Percentiles rank a stretch among this genome's conserved stretches.
Conservation (phyloP, 1,284 basidiomycete genomes). For the Coniferiporia weirii region DNA sequence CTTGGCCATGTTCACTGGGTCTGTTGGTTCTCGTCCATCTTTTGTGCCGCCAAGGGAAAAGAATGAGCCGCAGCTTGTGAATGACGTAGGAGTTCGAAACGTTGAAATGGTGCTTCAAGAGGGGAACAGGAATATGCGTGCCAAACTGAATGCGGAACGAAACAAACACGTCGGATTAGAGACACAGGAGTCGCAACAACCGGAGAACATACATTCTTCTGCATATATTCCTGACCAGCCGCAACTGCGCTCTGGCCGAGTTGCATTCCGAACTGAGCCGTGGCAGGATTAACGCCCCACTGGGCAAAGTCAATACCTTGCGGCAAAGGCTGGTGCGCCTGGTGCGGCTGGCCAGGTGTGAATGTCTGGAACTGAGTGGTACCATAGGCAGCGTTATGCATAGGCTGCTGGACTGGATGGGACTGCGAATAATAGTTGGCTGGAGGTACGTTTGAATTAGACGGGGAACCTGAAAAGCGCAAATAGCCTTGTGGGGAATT, state of each 20-base stretch:
- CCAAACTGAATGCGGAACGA: conserved; percentile 53
- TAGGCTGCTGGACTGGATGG: conserved; percentile 22
- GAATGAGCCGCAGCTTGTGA: conserved; percentile 81
- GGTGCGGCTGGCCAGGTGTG: conserved; percentile 7
- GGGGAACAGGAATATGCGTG: conserved; percentile 67
- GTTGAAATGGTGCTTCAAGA: conserved; percentile 93
- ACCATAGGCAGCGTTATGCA: conserved; percentile 12
- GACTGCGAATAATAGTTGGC: conserved; percentile 30
- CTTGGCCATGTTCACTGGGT: conserved; percentile 60
- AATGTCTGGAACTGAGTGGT: conserved; percentile 8
- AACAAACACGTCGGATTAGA: background rate
- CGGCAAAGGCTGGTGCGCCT: conserved; percentile 17
- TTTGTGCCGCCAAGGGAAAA: conserved; percentile 94
- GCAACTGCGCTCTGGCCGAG: conserved; percentile 88
- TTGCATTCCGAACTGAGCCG: conserved; percentile 95
- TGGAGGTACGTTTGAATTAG: conserved; percentile 25
- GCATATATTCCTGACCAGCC: conserved; percentile 93
- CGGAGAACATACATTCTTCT: conserved; percentile 73
- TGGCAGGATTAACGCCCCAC: conserved; percentile 89
- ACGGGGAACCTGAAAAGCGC: conserved; percentile 62
- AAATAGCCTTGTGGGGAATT: conserved; percentile 72
- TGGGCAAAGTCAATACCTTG: conserved; percentile 49
- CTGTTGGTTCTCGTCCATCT: conserved; percentile 70
- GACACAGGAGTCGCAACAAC: conserved; percentile 5
- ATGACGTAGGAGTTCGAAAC: conserved; percentile 97